Conservation (phyloP, 1,139 yeast species). For the Geotrichum klebahnii region DNA sequence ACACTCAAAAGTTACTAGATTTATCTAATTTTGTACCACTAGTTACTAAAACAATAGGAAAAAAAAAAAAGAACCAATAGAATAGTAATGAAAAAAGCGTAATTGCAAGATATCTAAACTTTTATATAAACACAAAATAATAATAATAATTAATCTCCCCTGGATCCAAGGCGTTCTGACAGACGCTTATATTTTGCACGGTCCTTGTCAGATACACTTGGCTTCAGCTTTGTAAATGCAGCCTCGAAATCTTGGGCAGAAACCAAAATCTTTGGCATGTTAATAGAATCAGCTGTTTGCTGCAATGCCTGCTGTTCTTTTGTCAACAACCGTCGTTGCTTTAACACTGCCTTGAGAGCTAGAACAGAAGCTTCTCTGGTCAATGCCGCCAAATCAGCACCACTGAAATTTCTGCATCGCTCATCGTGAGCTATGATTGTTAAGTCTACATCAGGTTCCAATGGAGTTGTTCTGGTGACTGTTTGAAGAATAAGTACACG, state of each 20-base stretch:
- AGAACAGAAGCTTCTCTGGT: slow-evolving; percentile 89
- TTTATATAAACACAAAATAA: neutral
- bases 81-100: too few species aligned
- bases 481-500: slow-evolving; percentile 78
- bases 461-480: slow-evolving; percentile 70
- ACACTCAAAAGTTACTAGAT: neutral
- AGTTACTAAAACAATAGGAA: neutral
- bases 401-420: slow-evolving; percentile 83
- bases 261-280: slow-evolving; percentile 46
- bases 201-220: slow-evolving; percentile 87
- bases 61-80: too few species aligned
- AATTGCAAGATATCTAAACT: too few species aligned
- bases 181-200: slow-evolving; percentile 63
- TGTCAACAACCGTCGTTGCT: slow-evolving; percentile 31
- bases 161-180: slow-evolving; percentile 32
- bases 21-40: too few species aligned
- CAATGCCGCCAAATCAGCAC: slow-evolving; percentile 90
- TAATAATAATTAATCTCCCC: neutral
- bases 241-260: slow-evolving; percentile 59
- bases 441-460: slow-evolving; percentile 61
- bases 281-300: slow-evolving; percentile 35
- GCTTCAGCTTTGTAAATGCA: slow-evolving; percentile 74
- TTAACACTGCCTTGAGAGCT: slow-evolving; percentile 60
- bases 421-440: slow-evolving; percentile 62
- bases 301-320: slow-evolving; percentile 10